Evolutionary conservation across 176 grass and related monocot species (phyloP).

Genomic region (Oryza glaberrima): DNA sequence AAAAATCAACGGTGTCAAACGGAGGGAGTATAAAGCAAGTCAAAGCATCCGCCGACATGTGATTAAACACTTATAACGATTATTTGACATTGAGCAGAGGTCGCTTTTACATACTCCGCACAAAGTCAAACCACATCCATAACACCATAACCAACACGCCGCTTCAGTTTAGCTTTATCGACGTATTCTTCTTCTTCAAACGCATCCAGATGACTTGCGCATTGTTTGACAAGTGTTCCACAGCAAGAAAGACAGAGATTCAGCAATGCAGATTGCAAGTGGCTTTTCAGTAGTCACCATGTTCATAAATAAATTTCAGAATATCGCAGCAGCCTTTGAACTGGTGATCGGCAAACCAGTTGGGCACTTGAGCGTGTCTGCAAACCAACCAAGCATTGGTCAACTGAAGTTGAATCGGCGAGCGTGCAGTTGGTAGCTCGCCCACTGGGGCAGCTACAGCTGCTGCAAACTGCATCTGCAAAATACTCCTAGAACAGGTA

Average conservation of each 20-base stretch:
- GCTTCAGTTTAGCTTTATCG: neutral
- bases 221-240: neutral
- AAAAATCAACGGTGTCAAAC: too few species aligned
- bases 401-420: neutral
- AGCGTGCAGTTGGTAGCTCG: slow-evolving; percentile 21
- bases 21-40: neutral
- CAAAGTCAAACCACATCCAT: slow-evolving; percentile 25
- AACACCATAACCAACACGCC: slow-evolving; percentile 15
- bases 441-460: neutral
- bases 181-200: neutral
- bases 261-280: neutral
- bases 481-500: neutral
- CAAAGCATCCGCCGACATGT: slow-evolving; percentile 7
- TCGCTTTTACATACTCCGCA: neutral
- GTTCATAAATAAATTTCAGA: neutral
- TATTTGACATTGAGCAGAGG: neutral
- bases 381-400: neutral
- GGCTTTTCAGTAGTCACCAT: neutral
- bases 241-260: neutral
- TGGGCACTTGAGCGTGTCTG: neutral
- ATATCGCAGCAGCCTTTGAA: neutral
- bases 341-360: neutral
- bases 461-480: neutral
- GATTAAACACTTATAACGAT: neutral
- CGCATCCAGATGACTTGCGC: neutral